Conservation (phyloP, 805 yeast genomes). For the Clavispora asparagi region DNA sequence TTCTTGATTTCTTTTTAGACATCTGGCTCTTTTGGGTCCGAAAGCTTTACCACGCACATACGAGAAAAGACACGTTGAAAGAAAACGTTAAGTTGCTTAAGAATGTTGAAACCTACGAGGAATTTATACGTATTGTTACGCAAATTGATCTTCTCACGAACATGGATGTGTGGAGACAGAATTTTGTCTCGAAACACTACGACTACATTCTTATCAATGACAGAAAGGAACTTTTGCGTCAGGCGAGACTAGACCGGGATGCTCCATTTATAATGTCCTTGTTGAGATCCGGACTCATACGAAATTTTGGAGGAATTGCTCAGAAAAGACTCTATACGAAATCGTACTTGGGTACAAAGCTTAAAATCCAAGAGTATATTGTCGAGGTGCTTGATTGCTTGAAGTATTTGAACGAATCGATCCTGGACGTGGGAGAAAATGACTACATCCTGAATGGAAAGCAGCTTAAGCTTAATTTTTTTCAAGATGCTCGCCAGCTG, state of each 20-base stretch:
- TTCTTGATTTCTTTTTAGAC: slow-evolving; percentile 40
- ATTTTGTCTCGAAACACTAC: slow-evolving; percentile 73
- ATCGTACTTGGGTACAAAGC: slow-evolving; percentile 83
- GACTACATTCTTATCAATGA: slow-evolving; percentile 81
- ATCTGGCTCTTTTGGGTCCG: slow-evolving; percentile 44
- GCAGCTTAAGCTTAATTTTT: slow-evolving; percentile 66
- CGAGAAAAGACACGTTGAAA: slow-evolving; percentile 39
- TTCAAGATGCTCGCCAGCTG: slow-evolving; percentile 80
- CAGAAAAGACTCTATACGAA: slow-evolving; percentile 73
- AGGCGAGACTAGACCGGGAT: slow-evolving; percentile 59
- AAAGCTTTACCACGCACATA: slow-evolving; percentile 29
- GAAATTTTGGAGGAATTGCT: slow-evolving; percentile 90
- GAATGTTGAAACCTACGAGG: slow-evolving; percentile 53
- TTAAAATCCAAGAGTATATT: slow-evolving; percentile 81
- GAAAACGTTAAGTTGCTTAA: slow-evolving; percentile 46
- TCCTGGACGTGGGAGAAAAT: slow-evolving; percentile 22
- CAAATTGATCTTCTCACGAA: slow-evolving; percentile 46
- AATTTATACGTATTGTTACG: slow-evolving; percentile 57
- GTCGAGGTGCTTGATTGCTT: slow-evolving; percentile 69
- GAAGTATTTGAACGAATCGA: slow-evolving; percentile 48
- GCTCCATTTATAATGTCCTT: slow-evolving; percentile 55
- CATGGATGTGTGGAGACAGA: slow-evolving; percentile 65
- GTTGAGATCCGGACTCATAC: slow-evolving; percentile 73
- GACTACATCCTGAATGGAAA: slow-evolving; percentile 40
- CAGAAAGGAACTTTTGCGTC: slow-evolving; percentile 55